phyloP scores from a whole-genome alignment of 2,329 filamentous ascomycete species.

The Bipolaris cookei region DNA sequence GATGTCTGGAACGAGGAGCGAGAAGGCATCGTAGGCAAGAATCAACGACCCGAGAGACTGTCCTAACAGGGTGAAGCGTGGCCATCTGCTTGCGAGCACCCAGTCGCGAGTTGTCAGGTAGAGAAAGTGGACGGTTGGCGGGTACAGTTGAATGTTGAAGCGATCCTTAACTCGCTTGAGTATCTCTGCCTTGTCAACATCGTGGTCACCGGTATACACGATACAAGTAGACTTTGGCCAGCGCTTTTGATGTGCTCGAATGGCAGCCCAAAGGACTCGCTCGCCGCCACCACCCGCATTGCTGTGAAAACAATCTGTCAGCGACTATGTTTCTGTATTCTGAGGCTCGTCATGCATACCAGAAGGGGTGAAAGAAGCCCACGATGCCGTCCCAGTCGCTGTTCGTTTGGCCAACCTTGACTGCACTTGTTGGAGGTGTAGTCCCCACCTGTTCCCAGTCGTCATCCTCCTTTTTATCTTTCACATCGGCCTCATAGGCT shows the following conservation, averaged over 20 bases:
- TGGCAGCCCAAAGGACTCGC: conserved; percentile 93
- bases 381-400: conserved; percentile 82
- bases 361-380: conserved; percentile 98
- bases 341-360: conserved; percentile 60
- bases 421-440: conserved; percentile 54
- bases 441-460: conserved; percentile 74
- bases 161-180: conserved; percentile 76
- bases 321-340: neutral
- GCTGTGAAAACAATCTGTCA: conserved; percentile 55
- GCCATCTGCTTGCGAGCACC: conserved; percentile 86
- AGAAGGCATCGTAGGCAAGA: conserved; percentile 90
- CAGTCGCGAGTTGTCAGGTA: conserved; percentile 88
- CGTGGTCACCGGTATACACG: conserved; percentile 95
- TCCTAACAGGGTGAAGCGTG: conserved; percentile 89
- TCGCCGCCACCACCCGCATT: conserved; percentile 97
- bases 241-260: conserved; percentile 84
- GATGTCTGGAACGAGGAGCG: conserved; percentile 87
- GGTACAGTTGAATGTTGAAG: conserved; percentile 90
- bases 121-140: conserved; percentile 83
- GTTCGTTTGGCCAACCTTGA: conserved; percentile 54
- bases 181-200: conserved; percentile 80
- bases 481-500: conserved; percentile 27
- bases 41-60: conserved; percentile 89
- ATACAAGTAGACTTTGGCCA: conserved; percentile 90
- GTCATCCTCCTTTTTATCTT: conserved; percentile 57